Evolutionary conservation across 2,329 filamentous ascomycete genomes (phyloP).

Genomic region (Sphaerulina musiva): DNA sequence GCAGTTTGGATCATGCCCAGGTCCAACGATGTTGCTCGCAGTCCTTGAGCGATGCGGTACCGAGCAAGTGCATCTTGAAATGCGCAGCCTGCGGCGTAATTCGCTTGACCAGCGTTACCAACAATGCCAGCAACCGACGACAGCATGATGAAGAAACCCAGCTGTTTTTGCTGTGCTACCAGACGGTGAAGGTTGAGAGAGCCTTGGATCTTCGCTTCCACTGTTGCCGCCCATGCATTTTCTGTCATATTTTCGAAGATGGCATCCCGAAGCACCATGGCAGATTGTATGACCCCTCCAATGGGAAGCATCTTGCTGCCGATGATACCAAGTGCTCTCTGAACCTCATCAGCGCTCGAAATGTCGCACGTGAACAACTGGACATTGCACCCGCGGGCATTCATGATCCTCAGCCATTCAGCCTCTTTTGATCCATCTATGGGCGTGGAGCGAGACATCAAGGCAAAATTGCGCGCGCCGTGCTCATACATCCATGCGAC

Average conservation of each 20-base stretch:
- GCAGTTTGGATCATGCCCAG: constrained; percentile 18
- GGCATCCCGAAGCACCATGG: constrained; percentile 31
- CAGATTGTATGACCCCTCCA: constrained; percentile 38
- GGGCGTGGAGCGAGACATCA: background rate
- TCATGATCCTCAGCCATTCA: no score
- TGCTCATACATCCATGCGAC: background rate
- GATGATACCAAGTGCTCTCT: constrained; percentile 18
- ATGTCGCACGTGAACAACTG: constrained; percentile 10
- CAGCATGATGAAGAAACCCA: constrained; percentile 32
- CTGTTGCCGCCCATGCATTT: constrained; percentile 1
- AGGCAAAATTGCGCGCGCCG: background rate
- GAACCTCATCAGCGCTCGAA: constrained; percentile 6
- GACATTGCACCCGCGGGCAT: background rate
- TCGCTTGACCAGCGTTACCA: constrained; percentile 37
- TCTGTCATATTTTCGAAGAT: constrained; percentile 25
- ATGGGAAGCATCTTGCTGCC: constrained; percentile 29
- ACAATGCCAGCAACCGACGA: constrained; percentile 22
- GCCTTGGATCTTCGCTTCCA: constrained; percentile 27
- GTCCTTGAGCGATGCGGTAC: constrained; percentile 24
- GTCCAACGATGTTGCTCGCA: constrained; percentile 26
- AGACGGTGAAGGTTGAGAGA: constrained; percentile 24
- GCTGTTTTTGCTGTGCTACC: constrained; percentile 9
- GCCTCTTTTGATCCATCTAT: background rate
- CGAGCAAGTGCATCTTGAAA: constrained; percentile 26
- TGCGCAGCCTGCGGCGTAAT: constrained; percentile 36